These are phyloP conservation scores for Ophiocordyceps australis DNA, from an alignment of 2,329 filamentous ascomycete genomes.

Conservation along the genomic window DNA sequence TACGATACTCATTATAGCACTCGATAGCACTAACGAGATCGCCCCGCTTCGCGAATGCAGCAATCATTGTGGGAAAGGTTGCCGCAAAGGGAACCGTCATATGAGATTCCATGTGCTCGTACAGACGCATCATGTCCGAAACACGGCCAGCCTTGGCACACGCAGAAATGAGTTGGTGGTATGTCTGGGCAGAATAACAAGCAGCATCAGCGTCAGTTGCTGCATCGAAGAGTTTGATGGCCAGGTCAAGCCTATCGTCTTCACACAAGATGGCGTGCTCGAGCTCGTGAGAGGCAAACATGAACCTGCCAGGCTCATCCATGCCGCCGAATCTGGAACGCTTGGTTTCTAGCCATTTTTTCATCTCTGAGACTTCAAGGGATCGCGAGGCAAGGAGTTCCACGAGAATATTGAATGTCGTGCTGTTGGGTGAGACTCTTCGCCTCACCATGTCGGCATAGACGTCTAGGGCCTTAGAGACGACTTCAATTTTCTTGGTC, in stretches of 20 bases:
- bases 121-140: slow-evolving; percentile 78
- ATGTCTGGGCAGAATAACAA: slow-evolving; percentile 65
- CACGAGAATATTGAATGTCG: slow-evolving; percentile 79
- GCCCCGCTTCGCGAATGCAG: slow-evolving; percentile 68
- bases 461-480: slow-evolving; percentile 82
- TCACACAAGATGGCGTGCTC: slow-evolving; percentile 75
- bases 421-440: slow-evolving; percentile 61
- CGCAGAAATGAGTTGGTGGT: slow-evolving; percentile 68
- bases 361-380: slow-evolving; percentile 57
- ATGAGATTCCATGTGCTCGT: slow-evolving; percentile 75
- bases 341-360: slow-evolving; percentile 61
- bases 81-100: slow-evolving; percentile 58
- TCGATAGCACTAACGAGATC: slow-evolving; percentile 81
- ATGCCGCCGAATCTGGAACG: slow-evolving; percentile 71
- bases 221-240: slow-evolving; percentile 68
- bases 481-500: slow-evolving; percentile 60
- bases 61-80: slow-evolving; percentile 86
- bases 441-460: slow-evolving; percentile 93
- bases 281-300: slow-evolving; percentile 74
- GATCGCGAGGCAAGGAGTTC: slow-evolving; percentile 66
- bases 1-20: slow-evolving; percentile 89
- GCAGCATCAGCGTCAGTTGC: slow-evolving; percentile 45
- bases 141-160: slow-evolving; percentile 70
- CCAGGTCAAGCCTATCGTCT: slow-evolving; percentile 73
- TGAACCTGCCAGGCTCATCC: slow-evolving; percentile 69